Conservation (phyloP, 164 flowering plant species). For the Magnolia kwangsiensis region DNA sequence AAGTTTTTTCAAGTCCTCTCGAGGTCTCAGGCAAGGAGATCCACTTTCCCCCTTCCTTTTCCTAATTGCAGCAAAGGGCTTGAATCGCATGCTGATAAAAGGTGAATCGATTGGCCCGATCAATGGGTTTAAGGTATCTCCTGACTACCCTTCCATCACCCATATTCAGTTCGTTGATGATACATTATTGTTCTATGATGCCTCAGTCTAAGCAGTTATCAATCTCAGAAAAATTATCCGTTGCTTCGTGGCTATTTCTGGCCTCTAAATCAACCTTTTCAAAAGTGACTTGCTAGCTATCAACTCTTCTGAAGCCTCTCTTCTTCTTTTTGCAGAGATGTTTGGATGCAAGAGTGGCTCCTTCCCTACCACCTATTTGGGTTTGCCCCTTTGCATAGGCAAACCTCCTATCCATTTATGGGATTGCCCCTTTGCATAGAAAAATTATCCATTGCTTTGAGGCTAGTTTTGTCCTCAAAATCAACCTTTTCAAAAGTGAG, state of each 20-base stretch:
- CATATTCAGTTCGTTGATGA: neutral
- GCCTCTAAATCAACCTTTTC: neutral
- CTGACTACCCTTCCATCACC: neutral
- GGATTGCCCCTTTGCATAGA: no score
- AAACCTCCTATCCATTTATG: neutral
- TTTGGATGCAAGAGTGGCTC: neutral
- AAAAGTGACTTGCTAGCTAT: neutral
- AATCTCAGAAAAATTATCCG: neutral
- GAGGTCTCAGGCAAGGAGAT: neutral
- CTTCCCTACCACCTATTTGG: neutral
- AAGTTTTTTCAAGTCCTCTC: neutral
- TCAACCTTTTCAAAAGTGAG: neutral
- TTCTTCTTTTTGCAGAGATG: neutral
- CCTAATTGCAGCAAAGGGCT: no score
- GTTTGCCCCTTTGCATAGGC: neutral
- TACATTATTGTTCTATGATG: neutral
- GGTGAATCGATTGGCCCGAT: neutral
- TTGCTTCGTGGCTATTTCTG: neutral
- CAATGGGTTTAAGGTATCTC: neutral
- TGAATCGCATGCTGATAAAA: neutral
- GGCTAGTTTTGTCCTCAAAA: neutral
- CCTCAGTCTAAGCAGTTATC: neutral
- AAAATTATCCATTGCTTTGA: neutral
- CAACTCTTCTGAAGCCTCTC: neutral
- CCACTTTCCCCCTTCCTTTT: no score